phyloP scores from a whole-genome alignment of 305 asterid species.

The Caryopteris hybrid region DNA sequence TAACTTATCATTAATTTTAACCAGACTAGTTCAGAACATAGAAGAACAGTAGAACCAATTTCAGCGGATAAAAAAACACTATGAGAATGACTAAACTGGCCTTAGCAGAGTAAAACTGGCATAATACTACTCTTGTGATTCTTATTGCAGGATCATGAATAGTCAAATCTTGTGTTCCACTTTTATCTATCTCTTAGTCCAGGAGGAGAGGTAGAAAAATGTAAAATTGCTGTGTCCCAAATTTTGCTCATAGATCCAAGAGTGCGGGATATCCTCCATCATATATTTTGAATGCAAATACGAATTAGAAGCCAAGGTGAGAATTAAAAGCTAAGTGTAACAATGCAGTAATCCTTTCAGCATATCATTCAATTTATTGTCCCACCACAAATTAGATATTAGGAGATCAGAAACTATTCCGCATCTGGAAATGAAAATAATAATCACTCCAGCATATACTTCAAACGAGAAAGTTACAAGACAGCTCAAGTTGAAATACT shows the following conservation, averaged over 20 bases:
- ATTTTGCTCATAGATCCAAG: background rate
- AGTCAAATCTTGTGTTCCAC: background rate
- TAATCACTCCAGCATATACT: background rate
- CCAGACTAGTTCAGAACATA: conserved; percentile 1
- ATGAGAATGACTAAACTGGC: background rate
- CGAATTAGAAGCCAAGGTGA: background rate
- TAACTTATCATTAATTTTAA: background rate
- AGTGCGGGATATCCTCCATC: background rate
- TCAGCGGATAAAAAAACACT: background rate
- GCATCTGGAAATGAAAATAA: background rate
- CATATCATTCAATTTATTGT: background rate
- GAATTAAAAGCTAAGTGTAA: background rate
- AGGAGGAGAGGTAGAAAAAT: background rate
- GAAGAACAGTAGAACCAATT: background rate
- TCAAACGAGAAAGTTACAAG: background rate
- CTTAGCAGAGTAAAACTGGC: background rate
- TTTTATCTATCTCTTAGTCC: background rate
- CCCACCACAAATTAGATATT: background rate
- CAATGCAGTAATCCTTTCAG: conserved; percentile 1
- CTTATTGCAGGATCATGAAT: background rate
- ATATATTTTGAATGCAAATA: background rate
- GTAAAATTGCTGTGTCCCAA: background rate
- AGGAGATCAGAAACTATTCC: background rate
- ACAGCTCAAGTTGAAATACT: background rate
- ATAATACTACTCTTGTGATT: background rate